Percentiles rank a stretch among this genome's conserved stretches.
Conservation (phyloP, 2,329 filamentous ascomycete species). For the Myriangium duriaei region DNA sequence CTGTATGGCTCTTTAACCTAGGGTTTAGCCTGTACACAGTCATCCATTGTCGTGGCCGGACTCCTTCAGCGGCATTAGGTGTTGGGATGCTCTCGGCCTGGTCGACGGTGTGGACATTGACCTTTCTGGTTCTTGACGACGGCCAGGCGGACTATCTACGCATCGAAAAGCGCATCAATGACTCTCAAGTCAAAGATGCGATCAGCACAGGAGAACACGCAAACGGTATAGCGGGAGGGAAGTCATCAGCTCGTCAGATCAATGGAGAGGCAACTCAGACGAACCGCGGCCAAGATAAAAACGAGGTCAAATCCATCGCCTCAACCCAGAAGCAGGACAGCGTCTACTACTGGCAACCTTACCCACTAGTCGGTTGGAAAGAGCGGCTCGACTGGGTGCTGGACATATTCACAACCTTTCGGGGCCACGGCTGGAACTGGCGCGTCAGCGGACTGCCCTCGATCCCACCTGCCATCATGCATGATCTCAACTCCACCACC, state of each 20-base stretch:
- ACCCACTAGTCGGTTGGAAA: constrained; percentile 33
- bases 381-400: constrained; percentile 47
- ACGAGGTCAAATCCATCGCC: neutral
- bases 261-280: no score
- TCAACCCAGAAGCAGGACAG: no score
- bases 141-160: constrained; percentile 42
- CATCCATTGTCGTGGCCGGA: constrained; percentile 33
- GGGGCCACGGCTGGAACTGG: constrained; percentile 50
- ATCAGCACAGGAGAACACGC: neutral
- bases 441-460: constrained; percentile 35
- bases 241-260: neutral
- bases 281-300: no score
- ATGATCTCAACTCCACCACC: constrained; percentile 7
- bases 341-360: constrained; percentile 44
- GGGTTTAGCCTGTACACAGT: constrained; percentile 33
- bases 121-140: constrained; percentile 44
- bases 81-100: constrained; percentile 43
- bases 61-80: constrained; percentile 41
- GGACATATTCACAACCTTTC: constrained; percentile 45
- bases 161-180: constrained; percentile 33
- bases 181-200: no score
- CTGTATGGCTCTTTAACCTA: constrained; percentile 33
- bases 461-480: constrained; percentile 26
- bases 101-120: constrained; percentile 41
- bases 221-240: neutral